Percentiles rank a stretch among this genome's conserved stretches.
phyloP scores from a whole-genome alignment of 768 basidiomycete genomes.

The Ramaria rubella region DNA sequence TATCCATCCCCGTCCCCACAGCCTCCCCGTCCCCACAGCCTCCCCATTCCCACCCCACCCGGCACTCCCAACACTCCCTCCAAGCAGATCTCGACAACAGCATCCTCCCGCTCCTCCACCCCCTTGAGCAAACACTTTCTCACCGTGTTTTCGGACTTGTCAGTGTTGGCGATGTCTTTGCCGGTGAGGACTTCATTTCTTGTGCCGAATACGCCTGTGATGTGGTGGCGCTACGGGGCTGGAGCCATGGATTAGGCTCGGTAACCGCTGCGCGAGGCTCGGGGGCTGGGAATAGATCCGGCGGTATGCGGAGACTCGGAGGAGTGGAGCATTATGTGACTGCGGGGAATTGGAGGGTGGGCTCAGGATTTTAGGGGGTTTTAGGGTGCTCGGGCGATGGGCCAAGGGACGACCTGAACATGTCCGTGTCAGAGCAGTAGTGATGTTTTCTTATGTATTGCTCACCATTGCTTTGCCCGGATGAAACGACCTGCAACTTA shows the following conservation, averaged over 20 bases:
- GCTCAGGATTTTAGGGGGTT: conserved; percentile 1
- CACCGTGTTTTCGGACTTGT: conserved; percentile 70
- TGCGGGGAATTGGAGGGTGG: neutral
- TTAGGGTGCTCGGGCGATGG: conserved; percentile 2
- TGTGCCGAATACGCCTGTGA: conserved; percentile 21
- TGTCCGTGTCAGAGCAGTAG: neutral
- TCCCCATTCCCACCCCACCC: too few species aligned
- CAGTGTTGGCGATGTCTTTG: conserved; percentile 52
- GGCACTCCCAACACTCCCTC: conserved; percentile 38
- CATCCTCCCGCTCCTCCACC: conserved; percentile 61
- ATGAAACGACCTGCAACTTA: too few species aligned
- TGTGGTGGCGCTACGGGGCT: conserved; percentile 20
- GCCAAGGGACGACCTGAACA: neutral
- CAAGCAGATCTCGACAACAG: conserved; percentile 68
- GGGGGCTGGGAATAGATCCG: neutral
- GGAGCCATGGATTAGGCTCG: conserved; percentile 80
- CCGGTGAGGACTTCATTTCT: conserved; percentile 66
- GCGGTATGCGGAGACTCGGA: neutral
- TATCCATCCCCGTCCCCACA: conserved; percentile 16
- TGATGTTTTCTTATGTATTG: conserved; percentile 30
- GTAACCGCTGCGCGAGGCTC: neutral
- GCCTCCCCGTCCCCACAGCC: conserved; percentile 18
- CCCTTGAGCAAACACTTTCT: conserved; percentile 57
- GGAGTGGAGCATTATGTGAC: conserved; percentile 2
- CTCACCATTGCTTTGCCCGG: conserved; percentile 38